Evolutionary conservation across 441 rosid species (phyloP), one percentile per base, ranked within the genome.

Genomic region (Biscutella auriculata): DNA sequence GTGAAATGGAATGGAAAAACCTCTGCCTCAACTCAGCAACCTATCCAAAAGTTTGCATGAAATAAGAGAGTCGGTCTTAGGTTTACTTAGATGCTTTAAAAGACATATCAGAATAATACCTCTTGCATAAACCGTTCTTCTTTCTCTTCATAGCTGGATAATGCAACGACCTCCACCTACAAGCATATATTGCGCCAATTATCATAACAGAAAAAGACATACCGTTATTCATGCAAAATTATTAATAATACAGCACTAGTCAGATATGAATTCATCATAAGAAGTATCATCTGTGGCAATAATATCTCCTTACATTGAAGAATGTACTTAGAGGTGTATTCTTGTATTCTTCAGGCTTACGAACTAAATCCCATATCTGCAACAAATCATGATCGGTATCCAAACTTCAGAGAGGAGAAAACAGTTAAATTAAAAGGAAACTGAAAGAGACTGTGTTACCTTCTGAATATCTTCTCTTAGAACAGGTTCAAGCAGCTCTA

Each of bases 311-410:
- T 79, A 86, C 98, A 66, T 86, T 92, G 66, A 92, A 92, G 72
- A 86, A 92, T 35, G 84, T 97, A 71, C 83, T 80, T 44, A 92
- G 76, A 17, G 88, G 82, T 51, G 88, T 79, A 52, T 70, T 60
- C 67, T 77, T 79, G 69, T 79, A 85, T 27, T 75, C 77, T 29
- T 73, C 72, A 49, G 97, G 89, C 73, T 92, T 88, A 48, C 79
- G 76, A 76, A 88, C 83, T 41, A 61, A 43, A 73, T 79, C 83
- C 97, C 98, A 92, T 80, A 92, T 92, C 97, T 88, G 82, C 80
- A 78, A 25, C 19, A 62, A 23, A 60, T 15, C 53, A 49, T 10
- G 39, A 63, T 57, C 30, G 36, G n/a, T 25, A 45, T 34, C 35
- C 43, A 47, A 40, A 52, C 47, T 21, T 68, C 56, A 60, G 53